A percentile compares a stretch with the other conserved stretches of the same genome.
Conservation (phyloP, 306 rosid species). For the Prunus mira region DNA sequence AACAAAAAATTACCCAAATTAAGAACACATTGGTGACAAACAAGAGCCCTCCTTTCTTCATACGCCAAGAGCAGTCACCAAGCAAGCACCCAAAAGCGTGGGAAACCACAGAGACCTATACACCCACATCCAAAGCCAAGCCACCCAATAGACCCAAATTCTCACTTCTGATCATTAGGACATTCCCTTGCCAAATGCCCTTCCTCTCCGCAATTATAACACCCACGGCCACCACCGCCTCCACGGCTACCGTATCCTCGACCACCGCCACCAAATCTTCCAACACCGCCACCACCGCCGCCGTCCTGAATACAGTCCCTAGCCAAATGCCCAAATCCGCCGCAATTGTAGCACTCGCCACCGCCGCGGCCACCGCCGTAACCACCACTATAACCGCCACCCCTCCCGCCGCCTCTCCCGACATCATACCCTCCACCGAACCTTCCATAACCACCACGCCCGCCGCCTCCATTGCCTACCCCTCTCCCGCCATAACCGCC, state of each 20-base stretch:
- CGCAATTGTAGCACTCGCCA: slow-evolving; percentile 59
- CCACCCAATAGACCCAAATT: neutral
- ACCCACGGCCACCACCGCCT: slow-evolving; percentile 30
- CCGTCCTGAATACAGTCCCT: slow-evolving; percentile 42
- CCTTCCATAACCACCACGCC: slow-evolving; percentile 25
- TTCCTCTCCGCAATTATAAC: slow-evolving; percentile 72
- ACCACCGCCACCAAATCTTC: slow-evolving; percentile 16
- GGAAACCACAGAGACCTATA: slow-evolving; percentile 14
- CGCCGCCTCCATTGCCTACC: slow-evolving; percentile 19
- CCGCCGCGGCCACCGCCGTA: slow-evolving; percentile 18
- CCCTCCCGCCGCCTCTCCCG: slow-evolving; percentile 41
- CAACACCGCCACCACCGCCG: slow-evolving; percentile 14
- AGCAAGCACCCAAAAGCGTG: slow-evolving; percentile 12
- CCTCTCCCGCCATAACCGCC: slow-evolving; percentile 32
- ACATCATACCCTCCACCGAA: slow-evolving; percentile 27
- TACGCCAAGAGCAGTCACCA: slow-evolving; percentile 17
- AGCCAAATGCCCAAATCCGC: slow-evolving; percentile 62
- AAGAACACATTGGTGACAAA: slow-evolving; percentile 9
- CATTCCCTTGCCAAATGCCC: slow-evolving; percentile 88
- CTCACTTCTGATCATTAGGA: slow-evolving; percentile 40
- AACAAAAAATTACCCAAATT: slow-evolving; percentile 15
- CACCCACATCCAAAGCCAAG: neutral
- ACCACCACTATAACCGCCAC: slow-evolving; percentile 26
- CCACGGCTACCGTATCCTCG: slow-evolving; percentile 22
- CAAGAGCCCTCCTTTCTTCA: neutral